Base-by-base conservation (phyloP, 2,329 filamentous ascomycete genomes). In the Kalmusia sp. region DNA sequence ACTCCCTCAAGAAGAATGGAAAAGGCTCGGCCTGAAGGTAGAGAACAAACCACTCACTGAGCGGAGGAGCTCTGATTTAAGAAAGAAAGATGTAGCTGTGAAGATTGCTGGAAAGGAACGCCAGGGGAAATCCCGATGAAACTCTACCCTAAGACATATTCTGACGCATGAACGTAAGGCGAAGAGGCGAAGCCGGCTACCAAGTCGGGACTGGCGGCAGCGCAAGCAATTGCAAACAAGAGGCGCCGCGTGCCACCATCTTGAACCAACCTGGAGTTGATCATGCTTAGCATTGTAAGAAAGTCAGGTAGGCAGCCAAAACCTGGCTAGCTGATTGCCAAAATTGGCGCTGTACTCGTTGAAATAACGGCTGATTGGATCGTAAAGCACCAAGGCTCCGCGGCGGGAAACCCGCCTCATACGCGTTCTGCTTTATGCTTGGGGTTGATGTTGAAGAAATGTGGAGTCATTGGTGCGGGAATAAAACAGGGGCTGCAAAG, bases 11-110 rank as follows among this genome's bases (percentile, higher is more conserved):
- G 56, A 58, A 58, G 40, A 54, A 49, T 21, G 55, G 24, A 44
- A n/a, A 62, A 70, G 63, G 67, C 65, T 66, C 60, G 63, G 67
- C 63, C 67, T 68, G 63, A 62, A 63, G 63, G 55, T 56, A 51
- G 56, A 59, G 58, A 57, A 61, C 53, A 63, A 58, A 62, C 48
- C 52, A 35, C 50, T 61, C 57, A 54, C 64, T 51, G 61, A 67
- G 55, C 58, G 63, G 62, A 63, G 49, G 58, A 60, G 54, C 43
- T 22, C 49, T 46, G 54, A 63, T 64, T 67, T 67, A 70, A 70
- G 67, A 61, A 59, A 62, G 25, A 55, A 60, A 58, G 51, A 44
- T 49, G 50, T 58, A 55, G 38, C 43, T 41, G 47, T 54, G 51
- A 37, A 56, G 55, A 48, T 40, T 44, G 37, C 25, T 35, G 55